Conservation (phyloP, 2,329 filamentous ascomycete genomes). For the Phyllosticta paracitricarpa region DNA sequence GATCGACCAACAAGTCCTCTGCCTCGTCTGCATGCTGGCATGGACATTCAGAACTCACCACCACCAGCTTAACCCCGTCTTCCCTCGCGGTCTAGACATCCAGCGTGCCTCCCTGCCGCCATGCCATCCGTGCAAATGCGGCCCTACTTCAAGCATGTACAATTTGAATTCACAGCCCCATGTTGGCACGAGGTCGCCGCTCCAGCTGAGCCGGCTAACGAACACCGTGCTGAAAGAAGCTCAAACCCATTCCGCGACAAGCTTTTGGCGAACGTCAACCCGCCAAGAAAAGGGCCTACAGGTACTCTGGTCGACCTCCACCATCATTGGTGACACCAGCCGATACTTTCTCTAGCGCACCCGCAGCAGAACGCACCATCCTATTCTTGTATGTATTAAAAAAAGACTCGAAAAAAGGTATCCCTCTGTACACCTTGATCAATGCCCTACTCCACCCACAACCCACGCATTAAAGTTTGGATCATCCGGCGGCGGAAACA, state of each 20-base stretch:
- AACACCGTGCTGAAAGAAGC: not conserved
- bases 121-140: not conserved
- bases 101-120: not conserved
- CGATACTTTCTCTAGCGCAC: not conserved
- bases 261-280: not conserved
- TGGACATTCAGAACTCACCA: not conserved
- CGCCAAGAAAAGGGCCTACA: not conserved
- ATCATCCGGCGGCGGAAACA: conserved; percentile 58
- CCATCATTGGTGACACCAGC: not conserved
- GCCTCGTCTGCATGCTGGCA: too few species aligned
- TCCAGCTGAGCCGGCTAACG: not conserved
- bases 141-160: not conserved
- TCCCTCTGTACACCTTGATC: conserved; percentile 9
- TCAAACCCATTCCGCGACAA: not conserved
- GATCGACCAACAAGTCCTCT: too few species aligned
- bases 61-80: not conserved
- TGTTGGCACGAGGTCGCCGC: not conserved
- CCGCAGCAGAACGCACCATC: not conserved
- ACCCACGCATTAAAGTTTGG: conserved; percentile 60
- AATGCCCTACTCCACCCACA: conserved; percentile 57
- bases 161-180: not conserved
- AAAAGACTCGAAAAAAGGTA: not conserved
- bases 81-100: not conserved
- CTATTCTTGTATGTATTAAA: not conserved
- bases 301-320: not conserved